Base-by-base conservation (phyloP, 352 stramenopile genomes). In the Phytopythium kandeliae region DNA sequence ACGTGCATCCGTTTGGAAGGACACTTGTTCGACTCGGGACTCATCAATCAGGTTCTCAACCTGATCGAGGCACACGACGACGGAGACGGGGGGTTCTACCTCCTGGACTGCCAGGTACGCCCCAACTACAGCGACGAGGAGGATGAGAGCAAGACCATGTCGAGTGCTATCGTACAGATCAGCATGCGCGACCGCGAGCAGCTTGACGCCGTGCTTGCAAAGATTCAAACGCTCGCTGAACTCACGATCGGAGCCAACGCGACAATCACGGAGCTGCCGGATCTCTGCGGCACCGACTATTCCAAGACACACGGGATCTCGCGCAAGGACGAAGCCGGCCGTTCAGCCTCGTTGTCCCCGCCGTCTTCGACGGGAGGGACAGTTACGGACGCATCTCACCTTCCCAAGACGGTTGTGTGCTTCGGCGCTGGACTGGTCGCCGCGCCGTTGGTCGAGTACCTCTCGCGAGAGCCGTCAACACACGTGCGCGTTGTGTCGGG, bases 41-140 rank as follows among this genome's bases (percentile, higher is more conserved):
- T 98, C 22, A 98, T 98, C 64, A 98, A 98, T 66, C 84, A 97
- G 57, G 69, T 98, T 9, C 69, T 98, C 13, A 95, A 98, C 69
- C 73, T 97, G 15, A 90, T 98, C 51, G 94, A 98, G 57, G 63
- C 81, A 17, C 74, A 93, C 55, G 66, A 67, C 22, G 44, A 50
- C 19, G 44, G 44, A 55, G 66, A 67, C 33, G 92, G 89, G 49
- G 73, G 78, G 2, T 98, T 98, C 58, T 70, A 94, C 63, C 82
- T 98, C 48, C 71, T 94, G 26, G 80, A 98, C 48, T 97, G 91
- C 54, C 70, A 91, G 62, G 89, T 98, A 13, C 81, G 77, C 33
- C 78, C 79, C 17, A 94, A 96, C 65, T 80, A 85, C 53, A 40
- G 71, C 24, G 54, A 56, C 2, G 35, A 54, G 30, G 53, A 57